These are phyloP conservation scores for Botrytis cinerea DNA, from an alignment of 2,329 filamentous ascomycete species.

Conservation along the genomic window DNA sequence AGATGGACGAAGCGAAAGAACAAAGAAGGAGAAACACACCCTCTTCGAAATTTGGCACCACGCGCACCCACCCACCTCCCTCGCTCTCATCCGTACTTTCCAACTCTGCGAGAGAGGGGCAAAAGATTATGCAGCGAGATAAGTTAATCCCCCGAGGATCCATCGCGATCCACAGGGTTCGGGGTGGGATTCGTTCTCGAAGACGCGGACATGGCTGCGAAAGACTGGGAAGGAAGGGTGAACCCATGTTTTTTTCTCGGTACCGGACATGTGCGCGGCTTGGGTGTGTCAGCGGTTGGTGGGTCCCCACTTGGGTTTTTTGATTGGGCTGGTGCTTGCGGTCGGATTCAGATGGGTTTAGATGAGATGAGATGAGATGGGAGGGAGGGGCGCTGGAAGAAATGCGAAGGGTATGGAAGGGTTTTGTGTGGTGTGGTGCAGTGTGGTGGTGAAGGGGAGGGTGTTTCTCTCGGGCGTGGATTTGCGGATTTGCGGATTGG, in stretches of 20 bases:
- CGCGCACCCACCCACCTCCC: too few species aligned
- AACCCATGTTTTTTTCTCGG: not conserved
- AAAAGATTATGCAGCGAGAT: slow-evolving; percentile 7
- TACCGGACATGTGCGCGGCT: not conserved
- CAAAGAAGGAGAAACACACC: not conserved
- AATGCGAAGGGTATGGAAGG: not conserved
- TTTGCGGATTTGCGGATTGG: not conserved
- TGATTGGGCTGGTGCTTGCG: not conserved
- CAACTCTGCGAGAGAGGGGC: not conserved
- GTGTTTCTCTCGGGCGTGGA: not conserved
- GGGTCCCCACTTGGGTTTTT: not conserved
- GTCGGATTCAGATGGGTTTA: not conserved
- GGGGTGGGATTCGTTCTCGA: not conserved
- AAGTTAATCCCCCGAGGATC: not conserved
- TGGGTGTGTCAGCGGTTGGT: not conserved
- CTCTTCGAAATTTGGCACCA: not conserved
- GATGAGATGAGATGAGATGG: not conserved
- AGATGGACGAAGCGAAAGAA: not conserved
- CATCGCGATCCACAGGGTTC: not conserved
- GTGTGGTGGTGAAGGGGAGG: not conserved
- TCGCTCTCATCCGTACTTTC: not conserved
- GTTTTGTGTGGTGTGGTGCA: too few species aligned
- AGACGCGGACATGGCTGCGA: not conserved
- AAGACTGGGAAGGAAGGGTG: not conserved
- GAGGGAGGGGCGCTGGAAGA: too few species aligned